Percentiles rank a stretch among this genome's conserved stretches.
These are phyloP conservation scores for Saccharomycopsis sp. DNA, from an alignment of 805 yeast species.

Conservation along the genomic window DNA sequence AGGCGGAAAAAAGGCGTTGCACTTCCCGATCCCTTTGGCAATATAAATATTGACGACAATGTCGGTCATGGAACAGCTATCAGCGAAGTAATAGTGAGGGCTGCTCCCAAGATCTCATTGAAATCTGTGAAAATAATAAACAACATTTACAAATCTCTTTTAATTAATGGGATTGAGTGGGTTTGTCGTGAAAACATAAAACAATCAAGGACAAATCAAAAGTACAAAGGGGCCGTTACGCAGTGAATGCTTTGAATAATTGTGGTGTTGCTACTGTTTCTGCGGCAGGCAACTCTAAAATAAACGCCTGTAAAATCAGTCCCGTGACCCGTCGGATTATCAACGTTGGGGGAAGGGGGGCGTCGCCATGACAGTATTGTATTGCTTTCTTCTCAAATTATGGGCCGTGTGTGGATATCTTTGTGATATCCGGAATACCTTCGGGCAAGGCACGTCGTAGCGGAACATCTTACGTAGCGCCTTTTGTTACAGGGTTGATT, in stretches of 20 bases:
- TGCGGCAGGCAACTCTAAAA: conserved; percentile 58
- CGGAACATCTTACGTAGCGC: conserved; percentile 61
- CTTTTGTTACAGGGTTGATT: conserved; percentile 50
- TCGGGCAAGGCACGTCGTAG: neutral
- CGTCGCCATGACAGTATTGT: conserved; percentile 37
- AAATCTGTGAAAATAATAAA: too few species aligned
- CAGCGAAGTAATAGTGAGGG: conserved; percentile 54
- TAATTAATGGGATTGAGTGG: too few species aligned
- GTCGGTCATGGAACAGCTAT: conserved; percentile 55
- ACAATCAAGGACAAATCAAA: conserved; percentile 50
- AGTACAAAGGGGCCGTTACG: too few species aligned
- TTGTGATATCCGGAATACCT: conserved; percentile 40
- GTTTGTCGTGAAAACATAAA: conserved; percentile 45
- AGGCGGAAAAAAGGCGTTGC: conserved; percentile 31
- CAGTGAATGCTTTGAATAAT: conserved; percentile 50
- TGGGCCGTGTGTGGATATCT: conserved; percentile 46
- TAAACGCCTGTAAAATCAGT: conserved; percentile 51
- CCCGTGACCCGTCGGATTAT: conserved; percentile 61
- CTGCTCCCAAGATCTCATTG: conserved; percentile 54
- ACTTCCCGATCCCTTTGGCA: conserved; percentile 23
- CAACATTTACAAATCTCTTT: too few species aligned
- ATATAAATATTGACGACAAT: conserved; percentile 52
- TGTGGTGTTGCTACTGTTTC: conserved; percentile 54
- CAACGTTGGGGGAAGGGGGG: conserved; percentile 47
- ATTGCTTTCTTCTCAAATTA: conserved; percentile 49